Percentiles rank a stretch among this genome's conserved stretches.
These are phyloP conservation scores for Panicum miliaceum DNA, from an alignment of 176 grass and related monocot species.

Conservation along the genomic window DNA sequence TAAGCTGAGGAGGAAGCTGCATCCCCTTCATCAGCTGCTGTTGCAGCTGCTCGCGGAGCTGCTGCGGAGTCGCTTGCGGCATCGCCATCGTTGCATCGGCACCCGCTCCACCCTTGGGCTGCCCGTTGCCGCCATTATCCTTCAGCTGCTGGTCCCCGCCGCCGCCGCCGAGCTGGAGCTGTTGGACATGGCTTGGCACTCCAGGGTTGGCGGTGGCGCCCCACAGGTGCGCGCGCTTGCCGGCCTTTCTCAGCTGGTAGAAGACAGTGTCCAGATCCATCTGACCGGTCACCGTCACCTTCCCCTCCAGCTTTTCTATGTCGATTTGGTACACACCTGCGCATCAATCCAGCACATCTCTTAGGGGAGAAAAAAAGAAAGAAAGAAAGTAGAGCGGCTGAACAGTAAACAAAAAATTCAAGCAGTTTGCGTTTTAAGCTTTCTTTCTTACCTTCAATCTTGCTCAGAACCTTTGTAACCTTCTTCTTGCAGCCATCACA, in stretches of 20 bases:
- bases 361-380: not conserved
- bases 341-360: conserved; percentile 8
- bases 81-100: conserved; percentile 26
- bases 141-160: conserved; percentile 50
- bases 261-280: conserved; percentile 69
- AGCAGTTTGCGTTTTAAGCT: not conserved
- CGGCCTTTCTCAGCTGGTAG: conserved; percentile 67
- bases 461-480: conserved; percentile 71
- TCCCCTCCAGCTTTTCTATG: conserved; percentile 63
- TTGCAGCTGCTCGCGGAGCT: conserved; percentile 49
- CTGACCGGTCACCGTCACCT: conserved; percentile 67
- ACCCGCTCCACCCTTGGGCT: conserved; percentile 13
- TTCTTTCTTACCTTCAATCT: conserved; percentile 65
- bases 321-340: conserved; percentile 66
- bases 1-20: conserved; percentile 64
- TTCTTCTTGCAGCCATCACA: conserved; percentile 72
- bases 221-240: conserved; percentile 69
- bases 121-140: conserved; percentile 40
- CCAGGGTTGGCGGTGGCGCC: conserved; percentile 46
- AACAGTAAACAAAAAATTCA: not conserved
- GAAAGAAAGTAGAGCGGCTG: not conserved
- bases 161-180: conserved; percentile 43
- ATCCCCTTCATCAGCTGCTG: conserved; percentile 75
- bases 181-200: conserved; percentile 41
- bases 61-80: conserved; percentile 36